phyloP scores from a whole-genome alignment of 768 basidiomycete genomes.

The Xerocomellus dryophilus region DNA sequence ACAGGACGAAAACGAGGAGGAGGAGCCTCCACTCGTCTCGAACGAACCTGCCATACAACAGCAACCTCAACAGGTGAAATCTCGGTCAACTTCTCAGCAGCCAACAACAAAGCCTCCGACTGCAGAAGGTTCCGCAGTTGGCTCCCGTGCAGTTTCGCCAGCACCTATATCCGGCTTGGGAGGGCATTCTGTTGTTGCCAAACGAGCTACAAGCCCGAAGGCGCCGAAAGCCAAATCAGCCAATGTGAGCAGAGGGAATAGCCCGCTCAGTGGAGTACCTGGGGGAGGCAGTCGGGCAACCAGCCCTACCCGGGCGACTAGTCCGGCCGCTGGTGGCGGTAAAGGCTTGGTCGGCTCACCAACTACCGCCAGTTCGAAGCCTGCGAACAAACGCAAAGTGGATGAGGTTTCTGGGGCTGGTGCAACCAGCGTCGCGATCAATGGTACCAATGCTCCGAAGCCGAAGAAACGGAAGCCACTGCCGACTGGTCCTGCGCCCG shows the following conservation, averaged over 20 bases:
- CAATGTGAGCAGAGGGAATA: slow-evolving; percentile 50
- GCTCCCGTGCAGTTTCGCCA: slow-evolving; percentile 57
- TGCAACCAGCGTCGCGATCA: slow-evolving; percentile 6
- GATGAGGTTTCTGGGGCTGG: slow-evolving; percentile 35
- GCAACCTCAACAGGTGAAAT: slow-evolving; percentile 42
- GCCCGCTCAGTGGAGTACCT: slow-evolving; percentile 46
- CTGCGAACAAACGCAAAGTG: slow-evolving; percentile 61
- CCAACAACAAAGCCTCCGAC: slow-evolving; percentile 34
- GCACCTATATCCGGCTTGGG: slow-evolving; percentile 53
- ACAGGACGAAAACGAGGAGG: slow-evolving; percentile 72
- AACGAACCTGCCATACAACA: slow-evolving; percentile 44
- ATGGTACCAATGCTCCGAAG: slow-evolving; percentile 36
- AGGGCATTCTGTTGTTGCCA: slow-evolving; percentile 78
- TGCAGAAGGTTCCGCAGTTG: slow-evolving; percentile 25
- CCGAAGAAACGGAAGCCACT: slow-evolving; percentile 55
- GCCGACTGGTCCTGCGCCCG: slow-evolving; percentile 38
- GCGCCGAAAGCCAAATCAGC: slow-evolving; percentile 53
- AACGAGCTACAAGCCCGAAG: slow-evolving; percentile 83
- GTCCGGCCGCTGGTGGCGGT: slow-evolving; percentile 25
- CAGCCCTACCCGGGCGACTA: slow-evolving; percentile 44
- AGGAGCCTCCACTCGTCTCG: slow-evolving; percentile 46
- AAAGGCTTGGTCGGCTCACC: slow-evolving; percentile 28
- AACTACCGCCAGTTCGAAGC: slow-evolving; percentile 35
- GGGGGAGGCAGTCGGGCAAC: slow-evolving; percentile 48
- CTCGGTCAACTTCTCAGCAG: slow-evolving; percentile 43